phyloP scores from a whole-genome alignment of 2,329 filamentous ascomycete species.

The Stenocarpella maydis region DNA sequence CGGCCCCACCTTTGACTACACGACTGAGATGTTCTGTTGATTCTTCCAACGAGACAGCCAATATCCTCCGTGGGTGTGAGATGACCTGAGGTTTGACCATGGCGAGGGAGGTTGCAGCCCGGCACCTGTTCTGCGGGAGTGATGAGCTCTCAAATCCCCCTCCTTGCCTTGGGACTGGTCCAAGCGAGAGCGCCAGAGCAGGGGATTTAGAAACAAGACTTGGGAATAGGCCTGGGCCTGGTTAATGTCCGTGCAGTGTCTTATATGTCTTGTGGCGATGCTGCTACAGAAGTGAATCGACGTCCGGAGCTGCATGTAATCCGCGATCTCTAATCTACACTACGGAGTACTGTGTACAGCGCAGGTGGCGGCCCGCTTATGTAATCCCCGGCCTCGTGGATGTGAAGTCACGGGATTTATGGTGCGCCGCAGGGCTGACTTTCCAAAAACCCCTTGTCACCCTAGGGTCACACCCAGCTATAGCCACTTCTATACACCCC shows the following conservation, averaged over 20 bases:
- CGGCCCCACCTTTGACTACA: slow-evolving; percentile 60
- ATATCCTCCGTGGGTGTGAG: slow-evolving; percentile 62
- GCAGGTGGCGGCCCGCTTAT: slow-evolving; percentile 9
- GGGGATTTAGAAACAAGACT: neutral
- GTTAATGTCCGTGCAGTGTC: neutral
- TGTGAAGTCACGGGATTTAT: too few species aligned
- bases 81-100: slow-evolving; percentile 46
- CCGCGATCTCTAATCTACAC: neutral
- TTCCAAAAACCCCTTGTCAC: too few species aligned
- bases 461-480: too few species aligned
- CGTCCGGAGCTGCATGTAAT: neutral
- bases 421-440: too few species aligned
- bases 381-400: slow-evolving; percentile 4
- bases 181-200: neutral
- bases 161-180: neutral
- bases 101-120: neutral
- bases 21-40: slow-evolving; percentile 56
- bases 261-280: neutral
- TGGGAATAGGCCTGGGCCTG: too few species aligned
- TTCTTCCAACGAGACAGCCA: slow-evolving; percentile 62
- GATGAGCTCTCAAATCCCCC: neutral
- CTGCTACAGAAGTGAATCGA: neutral
- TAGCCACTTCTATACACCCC: too few species aligned
- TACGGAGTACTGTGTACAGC: too few species aligned
- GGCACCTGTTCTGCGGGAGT: neutral